Percentiles rank a stretch among this genome's conserved stretches.
phyloP scores from a whole-genome alignment of 257 asterid species.

The Ajuga chamaepitys region DNA sequence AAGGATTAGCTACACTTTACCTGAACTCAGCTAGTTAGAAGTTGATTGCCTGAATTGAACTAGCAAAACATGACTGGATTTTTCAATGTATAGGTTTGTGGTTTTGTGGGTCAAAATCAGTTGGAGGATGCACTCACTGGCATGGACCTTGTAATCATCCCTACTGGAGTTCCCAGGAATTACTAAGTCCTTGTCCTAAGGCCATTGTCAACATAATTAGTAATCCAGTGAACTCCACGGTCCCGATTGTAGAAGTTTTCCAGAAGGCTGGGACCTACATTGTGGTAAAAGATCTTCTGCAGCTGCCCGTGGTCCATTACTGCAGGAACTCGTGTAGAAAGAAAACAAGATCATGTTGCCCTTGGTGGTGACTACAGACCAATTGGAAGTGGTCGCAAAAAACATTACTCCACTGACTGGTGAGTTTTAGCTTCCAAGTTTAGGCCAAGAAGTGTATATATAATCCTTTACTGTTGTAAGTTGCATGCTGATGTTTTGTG shows the following conservation, averaged over 20 bases:
- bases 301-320: no score
- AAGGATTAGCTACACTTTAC: background rate
- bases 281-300: no score
- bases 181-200: constrained; percentile 76
- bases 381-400: constrained; percentile 47
- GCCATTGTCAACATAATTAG: constrained; percentile 84
- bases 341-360: constrained; percentile 33
- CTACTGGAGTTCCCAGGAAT: constrained; percentile 87
- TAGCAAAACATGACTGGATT: no score
- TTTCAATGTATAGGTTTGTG: no score
- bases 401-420: constrained; percentile 55
- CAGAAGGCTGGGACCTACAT: constrained; percentile 61
- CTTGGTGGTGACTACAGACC: constrained; percentile 49
- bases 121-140: no score
- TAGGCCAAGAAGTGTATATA: no score
- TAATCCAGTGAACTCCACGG: constrained; percentile 83
- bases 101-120: no score
- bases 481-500: no score
- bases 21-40: background rate
- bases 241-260: constrained; percentile 81
- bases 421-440: constrained; percentile 29
- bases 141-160: constrained; percentile 76
- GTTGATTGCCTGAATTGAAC: no score
- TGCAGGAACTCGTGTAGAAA: constrained; percentile 50
- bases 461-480: no score